Base-by-base conservation (phyloP, 1,139 yeast species). In the Nakaseomyces nivariensis region DNA sequence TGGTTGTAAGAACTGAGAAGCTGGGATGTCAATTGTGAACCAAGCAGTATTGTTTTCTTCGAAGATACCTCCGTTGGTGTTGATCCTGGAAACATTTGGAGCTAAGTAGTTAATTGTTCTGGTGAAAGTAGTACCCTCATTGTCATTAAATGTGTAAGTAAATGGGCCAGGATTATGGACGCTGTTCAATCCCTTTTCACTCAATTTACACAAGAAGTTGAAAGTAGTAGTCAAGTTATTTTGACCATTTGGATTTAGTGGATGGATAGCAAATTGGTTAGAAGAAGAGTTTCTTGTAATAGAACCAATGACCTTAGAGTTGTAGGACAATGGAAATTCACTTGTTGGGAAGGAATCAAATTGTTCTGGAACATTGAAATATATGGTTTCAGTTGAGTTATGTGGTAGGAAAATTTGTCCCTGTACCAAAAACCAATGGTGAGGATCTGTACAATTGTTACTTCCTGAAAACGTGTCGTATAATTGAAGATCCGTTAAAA, bases 21-120 rank as follows among this genome's bases (percentile, higher is more conserved):
- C 26, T 45, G 67, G 67, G n/a, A 63, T 52, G 43, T 61, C 60
- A 29, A 61, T 55, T 7, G 60, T 58, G 49, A 62, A 63, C 60
- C 64, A 62, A 8, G 61, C 62, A 10, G 62, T 56, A 10, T 52
- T 56, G 47, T 59, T 56, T 8, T 48, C 48, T 31, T 50, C 49
- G 33, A 48, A 55, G 13, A 57, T 56, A 31, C 64, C 65, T 44
- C 63, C 63, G 45, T 59, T 56, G 4, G 64, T 56, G 10, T 55
- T 53, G 22, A 61, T 48, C 8, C 40, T 37, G 17, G 56, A 48
- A 5, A 52, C 26, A 47, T 54, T 54, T 37, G 54, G 52, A 4
- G 60, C 56, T 9, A 56, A 46, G 45, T 51, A 62, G 38, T 55
- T 51, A 34, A 63, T 54, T 8, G 58, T 37, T 26, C 53, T 49